phyloP scores from a whole-genome alignment of 2,329 filamentous ascomycete genomes.

The Metarhizium brunneum region DNA sequence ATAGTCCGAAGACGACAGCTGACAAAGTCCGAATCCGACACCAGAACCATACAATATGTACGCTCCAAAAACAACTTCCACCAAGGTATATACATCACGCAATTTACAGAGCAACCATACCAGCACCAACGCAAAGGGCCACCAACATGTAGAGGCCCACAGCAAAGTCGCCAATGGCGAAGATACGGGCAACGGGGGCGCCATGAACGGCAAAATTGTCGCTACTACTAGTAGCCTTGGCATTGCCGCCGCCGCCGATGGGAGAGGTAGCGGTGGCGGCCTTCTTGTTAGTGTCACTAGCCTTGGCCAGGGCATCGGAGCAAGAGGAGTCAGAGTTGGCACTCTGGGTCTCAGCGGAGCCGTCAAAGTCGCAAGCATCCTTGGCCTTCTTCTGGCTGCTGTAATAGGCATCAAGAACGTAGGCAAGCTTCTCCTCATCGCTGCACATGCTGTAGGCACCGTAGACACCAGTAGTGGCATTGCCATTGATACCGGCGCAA shows the following conservation, averaged over 20 bases:
- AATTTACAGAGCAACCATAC: slow-evolving; percentile 44
- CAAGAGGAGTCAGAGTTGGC: slow-evolving; percentile 43
- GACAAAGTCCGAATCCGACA: neutral
- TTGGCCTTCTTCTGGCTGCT: slow-evolving; percentile 39
- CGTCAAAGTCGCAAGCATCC: slow-evolving; percentile 61
- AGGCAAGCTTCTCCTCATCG: slow-evolving; percentile 59
- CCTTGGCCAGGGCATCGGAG: slow-evolving; percentile 48
- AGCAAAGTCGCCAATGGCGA: slow-evolving; percentile 37
- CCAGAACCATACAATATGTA: slow-evolving; percentile 7
- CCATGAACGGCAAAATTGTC: slow-evolving; percentile 7
- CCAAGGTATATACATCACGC: neutral
- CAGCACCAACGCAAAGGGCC: slow-evolving; percentile 42
- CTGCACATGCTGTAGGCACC: slow-evolving; percentile 74
- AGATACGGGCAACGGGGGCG: slow-evolving; percentile 24
- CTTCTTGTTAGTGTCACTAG: slow-evolving; percentile 44
- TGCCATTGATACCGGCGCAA: slow-evolving; percentile 60
- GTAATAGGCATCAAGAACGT: slow-evolving; percentile 68
- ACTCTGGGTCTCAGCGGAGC: slow-evolving; percentile 49
- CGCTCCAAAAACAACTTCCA: slow-evolving; percentile 6
- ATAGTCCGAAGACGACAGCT: slow-evolving; percentile 4
- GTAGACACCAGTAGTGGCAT: slow-evolving; percentile 59
- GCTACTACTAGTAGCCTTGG: slow-evolving; percentile 1
- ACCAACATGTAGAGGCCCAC: slow-evolving; percentile 42
- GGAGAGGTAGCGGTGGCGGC: slow-evolving; percentile 5
- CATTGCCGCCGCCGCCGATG: slow-evolving; percentile 1